Evolutionary conservation across 306 rosid genomes (phyloP).

Genomic region (Pyrus bretschneideri): DNA sequence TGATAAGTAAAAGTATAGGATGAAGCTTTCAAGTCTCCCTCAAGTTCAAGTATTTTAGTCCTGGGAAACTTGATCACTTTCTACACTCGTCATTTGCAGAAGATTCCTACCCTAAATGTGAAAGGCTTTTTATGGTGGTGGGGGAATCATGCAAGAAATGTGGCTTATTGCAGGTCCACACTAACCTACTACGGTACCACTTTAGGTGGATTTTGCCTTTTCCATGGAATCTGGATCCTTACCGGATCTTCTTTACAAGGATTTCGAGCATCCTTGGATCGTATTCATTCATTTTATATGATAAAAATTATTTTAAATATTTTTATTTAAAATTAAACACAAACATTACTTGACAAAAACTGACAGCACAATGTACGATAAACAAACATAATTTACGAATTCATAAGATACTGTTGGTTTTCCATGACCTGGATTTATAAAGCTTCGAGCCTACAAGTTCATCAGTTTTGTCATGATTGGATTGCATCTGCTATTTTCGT

Average conservation of each 20-base stretch:
- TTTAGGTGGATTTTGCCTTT: neutral
- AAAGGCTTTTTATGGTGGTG: neutral
- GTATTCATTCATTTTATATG: too few species aligned
- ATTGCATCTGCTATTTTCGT: neutral
- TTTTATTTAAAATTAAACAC: too few species aligned
- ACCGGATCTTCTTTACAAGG: fast-evolving
- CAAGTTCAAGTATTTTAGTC: neutral
- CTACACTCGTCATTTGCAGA: neutral
- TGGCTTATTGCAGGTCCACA: neutral
- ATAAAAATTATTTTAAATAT: too few species aligned
- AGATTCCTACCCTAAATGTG: neutral
- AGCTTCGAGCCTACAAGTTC: neutral
- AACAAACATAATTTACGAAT: too few species aligned
- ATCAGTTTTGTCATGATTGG: neutral
- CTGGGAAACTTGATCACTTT: neutral
- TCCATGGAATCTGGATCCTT: neutral
- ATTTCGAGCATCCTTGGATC: fast-evolving
- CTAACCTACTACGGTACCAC: neutral
- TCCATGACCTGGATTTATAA: neutral
- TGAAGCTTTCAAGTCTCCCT: neutral
- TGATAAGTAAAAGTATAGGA: neutral
- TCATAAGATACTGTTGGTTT: too few species aligned
- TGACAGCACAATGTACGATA: too few species aligned
- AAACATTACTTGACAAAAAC: too few species aligned
- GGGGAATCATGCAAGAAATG: neutral